Percentiles rank a stretch among this genome's conserved stretches.
phyloP scores from a whole-genome alignment of 257 asterid genomes.

The Lycium ferocissimum region DNA sequence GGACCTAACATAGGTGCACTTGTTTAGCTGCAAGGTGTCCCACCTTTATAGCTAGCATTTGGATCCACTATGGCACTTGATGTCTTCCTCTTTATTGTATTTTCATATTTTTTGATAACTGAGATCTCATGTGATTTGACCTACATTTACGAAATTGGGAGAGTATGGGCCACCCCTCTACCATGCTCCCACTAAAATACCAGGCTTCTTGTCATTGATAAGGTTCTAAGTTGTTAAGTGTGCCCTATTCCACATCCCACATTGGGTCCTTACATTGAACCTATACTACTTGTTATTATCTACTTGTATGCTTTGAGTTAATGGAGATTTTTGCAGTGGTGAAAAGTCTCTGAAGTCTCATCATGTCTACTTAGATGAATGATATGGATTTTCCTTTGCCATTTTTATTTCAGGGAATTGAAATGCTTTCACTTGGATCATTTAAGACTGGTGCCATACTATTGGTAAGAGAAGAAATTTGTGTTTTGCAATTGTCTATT shows the following conservation, averaged over 20 bases:
- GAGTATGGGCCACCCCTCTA: background rate
- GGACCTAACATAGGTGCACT: background rate
- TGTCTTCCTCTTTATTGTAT: background rate
- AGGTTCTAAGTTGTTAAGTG: background rate
- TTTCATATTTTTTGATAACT: background rate
- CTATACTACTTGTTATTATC: background rate
- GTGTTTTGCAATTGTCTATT: background rate
- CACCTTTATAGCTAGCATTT: background rate
- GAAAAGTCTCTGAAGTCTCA: background rate
- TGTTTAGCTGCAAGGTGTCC: background rate
- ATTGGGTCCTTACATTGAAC: background rate
- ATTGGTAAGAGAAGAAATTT: constrained; percentile 60
- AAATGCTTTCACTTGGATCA: constrained; percentile 98
- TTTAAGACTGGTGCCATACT: constrained; percentile 97
- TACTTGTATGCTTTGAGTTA: background rate
- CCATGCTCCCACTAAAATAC: background rate
- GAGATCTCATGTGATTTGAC: background rate
- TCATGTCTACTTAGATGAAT: constrained; percentile 10
- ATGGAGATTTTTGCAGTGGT: background rate
- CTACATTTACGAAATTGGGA: background rate
- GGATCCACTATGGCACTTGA: background rate
- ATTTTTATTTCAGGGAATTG: constrained; percentile 66
- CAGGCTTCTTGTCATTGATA: background rate
- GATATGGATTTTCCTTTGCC: constrained; percentile 11
- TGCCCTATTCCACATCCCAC: background rate